phyloP scores from a whole-genome alignment of 148 eudicot species.

The Amaranthus cruentus region DNA sequence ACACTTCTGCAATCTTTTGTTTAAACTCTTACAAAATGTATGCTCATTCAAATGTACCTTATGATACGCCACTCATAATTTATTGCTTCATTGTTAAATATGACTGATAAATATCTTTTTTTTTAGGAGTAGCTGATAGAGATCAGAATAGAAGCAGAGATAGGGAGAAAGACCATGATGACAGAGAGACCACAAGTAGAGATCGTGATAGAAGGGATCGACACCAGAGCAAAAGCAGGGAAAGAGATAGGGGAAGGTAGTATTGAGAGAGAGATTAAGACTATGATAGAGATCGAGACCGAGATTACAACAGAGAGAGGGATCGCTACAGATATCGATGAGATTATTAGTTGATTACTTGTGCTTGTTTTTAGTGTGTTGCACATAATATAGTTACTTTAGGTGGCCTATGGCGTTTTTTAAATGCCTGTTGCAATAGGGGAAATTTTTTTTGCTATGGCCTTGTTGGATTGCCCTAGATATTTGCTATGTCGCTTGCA shows the following conservation, averaged over 20 bases:
- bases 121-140: constrained; percentile 52
- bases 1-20: too few species aligned
- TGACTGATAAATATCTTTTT: background rate
- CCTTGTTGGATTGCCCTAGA: background rate
- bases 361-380: constrained; percentile 1
- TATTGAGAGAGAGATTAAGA: constrained; percentile 39
- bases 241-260: constrained; percentile 48
- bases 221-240: constrained; percentile 46
- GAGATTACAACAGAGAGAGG: constrained; percentile 57
- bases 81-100: background rate
- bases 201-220: constrained; percentile 27
- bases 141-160: constrained; percentile 51
- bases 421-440: background rate
- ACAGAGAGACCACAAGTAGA: constrained; percentile 37
- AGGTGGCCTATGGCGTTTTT: background rate
- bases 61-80: background rate
- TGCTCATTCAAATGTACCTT: background rate
- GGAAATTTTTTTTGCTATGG: background rate
- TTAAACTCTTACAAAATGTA: background rate
- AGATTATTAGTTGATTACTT: constrained; percentile 1
- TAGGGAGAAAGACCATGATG: constrained; percentile 38
- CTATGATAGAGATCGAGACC: constrained; percentile 43
- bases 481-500: constrained; percentile 14
- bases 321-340: constrained; percentile 56
- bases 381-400: background rate